These are phyloP conservation scores for Kodamaea kaohsiungensis DNA, from an alignment of 805 yeast genomes.

Conservation along the genomic window DNA sequence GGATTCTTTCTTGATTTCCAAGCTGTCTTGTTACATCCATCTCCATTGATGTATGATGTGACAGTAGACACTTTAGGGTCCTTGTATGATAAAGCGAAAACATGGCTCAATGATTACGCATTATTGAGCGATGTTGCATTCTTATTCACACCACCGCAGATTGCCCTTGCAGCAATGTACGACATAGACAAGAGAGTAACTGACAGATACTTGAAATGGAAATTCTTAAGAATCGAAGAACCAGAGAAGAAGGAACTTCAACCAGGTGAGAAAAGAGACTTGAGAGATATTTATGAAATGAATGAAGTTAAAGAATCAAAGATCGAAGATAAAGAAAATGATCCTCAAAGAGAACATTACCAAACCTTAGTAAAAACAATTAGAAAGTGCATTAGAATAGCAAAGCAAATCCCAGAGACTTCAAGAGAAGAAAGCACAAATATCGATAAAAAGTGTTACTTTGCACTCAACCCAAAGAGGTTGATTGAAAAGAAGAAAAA, in stretches of 20 bases:
- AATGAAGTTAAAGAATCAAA: conserved; percentile 15
- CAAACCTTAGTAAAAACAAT: conserved; percentile 49
- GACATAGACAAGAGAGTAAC: conserved; percentile 63
- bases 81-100: conserved; percentile 70
- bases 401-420: conserved; percentile 46
- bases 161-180: conserved; percentile 84
- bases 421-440: conserved; percentile 60
- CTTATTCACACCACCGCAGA: conserved; percentile 89
- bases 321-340: conserved; percentile 9
- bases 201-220: conserved; percentile 64
- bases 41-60: conserved; percentile 46
- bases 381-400: conserved; percentile 47
- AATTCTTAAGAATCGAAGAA: conserved; percentile 41
- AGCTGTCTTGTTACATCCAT: conserved; percentile 45
- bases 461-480: conserved; percentile 58
- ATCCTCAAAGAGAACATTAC: conserved; percentile 30
- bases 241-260: conserved; percentile 13
- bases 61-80: conserved; percentile 57
- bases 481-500: conserved; percentile 47
- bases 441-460: conserved; percentile 65
- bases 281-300: conserved; percentile 12
- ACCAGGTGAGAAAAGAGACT: background rate
- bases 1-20: conserved; percentile 95
- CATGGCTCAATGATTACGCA: conserved; percentile 63
- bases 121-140: conserved; percentile 72